Conservation (phyloP, 139 green algal species). For the Chlorella sp. region DNA sequence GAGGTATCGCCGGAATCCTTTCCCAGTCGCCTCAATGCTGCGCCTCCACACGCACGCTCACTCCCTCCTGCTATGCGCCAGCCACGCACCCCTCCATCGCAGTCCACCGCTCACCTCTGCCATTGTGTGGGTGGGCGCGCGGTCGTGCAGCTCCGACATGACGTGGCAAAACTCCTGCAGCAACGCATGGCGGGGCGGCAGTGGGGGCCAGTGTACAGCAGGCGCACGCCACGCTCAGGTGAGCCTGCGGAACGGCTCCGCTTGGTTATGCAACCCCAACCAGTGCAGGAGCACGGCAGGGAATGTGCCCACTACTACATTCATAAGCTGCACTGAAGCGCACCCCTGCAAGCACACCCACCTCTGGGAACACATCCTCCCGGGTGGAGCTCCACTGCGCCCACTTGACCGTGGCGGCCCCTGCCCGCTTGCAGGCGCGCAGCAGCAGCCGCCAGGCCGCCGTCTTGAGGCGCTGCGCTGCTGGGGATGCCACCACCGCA, state of each 20-base stretch:
- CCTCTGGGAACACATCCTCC: conserved; percentile 79
- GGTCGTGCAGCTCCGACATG: conserved; percentile 77
- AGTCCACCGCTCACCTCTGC: conserved; percentile 5
- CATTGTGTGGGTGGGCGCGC: conserved; percentile 77
- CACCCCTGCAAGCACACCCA: too few relatives aligned
- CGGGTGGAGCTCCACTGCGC: conserved; percentile 84
- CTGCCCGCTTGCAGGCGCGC: conserved; percentile 46
- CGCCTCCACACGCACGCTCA: too few relatives aligned
- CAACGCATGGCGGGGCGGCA: not conserved
- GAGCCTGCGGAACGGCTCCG: too few relatives aligned
- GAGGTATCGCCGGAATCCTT: too few relatives aligned
- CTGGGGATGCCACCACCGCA: not conserved
- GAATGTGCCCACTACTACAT: too few relatives aligned
- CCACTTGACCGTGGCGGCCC: conserved; percentile 90
- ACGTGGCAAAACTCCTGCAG: conserved; percentile 57
- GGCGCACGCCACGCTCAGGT: too few relatives aligned
- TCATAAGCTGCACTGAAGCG: too few relatives aligned
- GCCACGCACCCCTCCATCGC: not conserved
- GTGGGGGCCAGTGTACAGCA: too few relatives aligned
- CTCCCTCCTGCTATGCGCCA: too few relatives aligned
- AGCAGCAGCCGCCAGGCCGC: conserved; percentile 70
- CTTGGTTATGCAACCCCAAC: too few relatives aligned
- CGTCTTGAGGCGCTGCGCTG: conserved; percentile 33
- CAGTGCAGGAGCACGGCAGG: too few relatives aligned
- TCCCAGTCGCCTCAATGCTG: too few relatives aligned